A percentile compares a stretch with the other conserved stretches of the same genome.
These are phyloP conservation scores for Dovyalis caffra DNA, from an alignment of 345 rosid species.

Conservation along the genomic window DNA sequence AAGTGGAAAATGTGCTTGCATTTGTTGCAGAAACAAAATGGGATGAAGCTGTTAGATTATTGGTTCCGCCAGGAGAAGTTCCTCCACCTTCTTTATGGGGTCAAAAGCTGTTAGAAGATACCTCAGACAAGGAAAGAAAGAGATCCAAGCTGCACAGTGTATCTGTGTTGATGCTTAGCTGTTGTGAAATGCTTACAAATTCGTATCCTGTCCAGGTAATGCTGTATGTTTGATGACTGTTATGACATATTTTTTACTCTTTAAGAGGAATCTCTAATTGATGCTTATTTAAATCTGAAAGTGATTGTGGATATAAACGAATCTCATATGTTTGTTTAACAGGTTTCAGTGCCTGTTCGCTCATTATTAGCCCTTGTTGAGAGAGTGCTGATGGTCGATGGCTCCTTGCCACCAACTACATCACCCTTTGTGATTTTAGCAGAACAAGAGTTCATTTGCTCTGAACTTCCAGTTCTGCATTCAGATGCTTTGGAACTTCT, in stretches of 20 bases:
- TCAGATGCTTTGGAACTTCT: constrained; percentile 61
- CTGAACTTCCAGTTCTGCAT: constrained; percentile 79
- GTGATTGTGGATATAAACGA: constrained; percentile 6
- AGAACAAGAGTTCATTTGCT: constrained; percentile 76
- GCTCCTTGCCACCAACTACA: constrained; percentile 52
- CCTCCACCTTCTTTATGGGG: constrained; percentile 70
- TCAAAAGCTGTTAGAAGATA: constrained; percentile 33
- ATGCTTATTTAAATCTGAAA: background rate
- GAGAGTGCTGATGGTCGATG: constrained; percentile 77
- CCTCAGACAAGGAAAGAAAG: constrained; percentile 39
- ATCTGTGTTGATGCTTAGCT: constrained; percentile 56
- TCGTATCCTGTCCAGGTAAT: constrained; percentile 72
- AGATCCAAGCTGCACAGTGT: constrained; percentile 51
- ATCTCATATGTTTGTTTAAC: constrained; percentile 19
- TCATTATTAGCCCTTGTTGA: constrained; percentile 69
- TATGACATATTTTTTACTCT: background rate
- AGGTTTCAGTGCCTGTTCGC: constrained; percentile 63
- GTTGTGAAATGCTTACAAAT: constrained; percentile 64
- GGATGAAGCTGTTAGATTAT: constrained; percentile 51
- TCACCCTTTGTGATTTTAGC: constrained; percentile 50
- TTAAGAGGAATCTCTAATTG: background rate
- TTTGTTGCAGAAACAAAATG: constrained; percentile 57
- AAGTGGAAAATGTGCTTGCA: background rate
- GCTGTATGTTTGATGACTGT: background rate
- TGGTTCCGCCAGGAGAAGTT: constrained; percentile 71